Conservation (phyloP, 2,329 filamentous ascomycete species). For the Fusarium lateritium region DNA sequence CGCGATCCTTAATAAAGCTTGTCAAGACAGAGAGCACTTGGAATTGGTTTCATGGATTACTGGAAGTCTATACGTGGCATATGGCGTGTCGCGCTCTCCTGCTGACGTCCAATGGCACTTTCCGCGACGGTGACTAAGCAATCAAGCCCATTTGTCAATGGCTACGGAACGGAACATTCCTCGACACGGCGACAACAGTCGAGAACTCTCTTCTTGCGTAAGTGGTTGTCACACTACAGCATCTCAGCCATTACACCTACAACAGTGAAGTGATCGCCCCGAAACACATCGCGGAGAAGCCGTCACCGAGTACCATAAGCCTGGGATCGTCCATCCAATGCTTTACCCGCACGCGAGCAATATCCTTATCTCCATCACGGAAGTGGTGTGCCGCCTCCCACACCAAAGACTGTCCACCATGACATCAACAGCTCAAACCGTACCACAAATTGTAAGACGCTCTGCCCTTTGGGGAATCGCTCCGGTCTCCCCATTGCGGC, state of each 20-base stretch:
- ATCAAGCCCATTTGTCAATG: background rate
- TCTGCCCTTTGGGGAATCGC: slow-evolving; percentile 34
- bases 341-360: slow-evolving; percentile 28
- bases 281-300: slow-evolving; percentile 6
- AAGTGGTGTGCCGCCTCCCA: slow-evolving; percentile 34
- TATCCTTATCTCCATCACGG: slow-evolving; percentile 27
- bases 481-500: slow-evolving; percentile 41
- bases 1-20: no score
- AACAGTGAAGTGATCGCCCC: background rate
- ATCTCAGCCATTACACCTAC: background rate
- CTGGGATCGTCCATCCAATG: slow-evolving; percentile 16
- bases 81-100: background rate
- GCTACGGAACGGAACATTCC: slow-evolving; percentile 10
- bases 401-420: slow-evolving; percentile 25
- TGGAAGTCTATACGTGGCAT: background rate
- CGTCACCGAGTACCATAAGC: background rate
- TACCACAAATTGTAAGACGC: slow-evolving; percentile 35
- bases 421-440: slow-evolving; percentile 39
- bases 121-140: slow-evolving; percentile 16
- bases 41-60: no score
- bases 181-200: background rate
- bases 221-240: background rate
- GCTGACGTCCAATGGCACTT: background rate
- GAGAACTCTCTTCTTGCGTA: background rate
- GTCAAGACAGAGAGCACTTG: background rate